Conservation (phyloP, 1,284 basidiomycete genomes). For the Cutaneotrichosporon cutaneum region DNA sequence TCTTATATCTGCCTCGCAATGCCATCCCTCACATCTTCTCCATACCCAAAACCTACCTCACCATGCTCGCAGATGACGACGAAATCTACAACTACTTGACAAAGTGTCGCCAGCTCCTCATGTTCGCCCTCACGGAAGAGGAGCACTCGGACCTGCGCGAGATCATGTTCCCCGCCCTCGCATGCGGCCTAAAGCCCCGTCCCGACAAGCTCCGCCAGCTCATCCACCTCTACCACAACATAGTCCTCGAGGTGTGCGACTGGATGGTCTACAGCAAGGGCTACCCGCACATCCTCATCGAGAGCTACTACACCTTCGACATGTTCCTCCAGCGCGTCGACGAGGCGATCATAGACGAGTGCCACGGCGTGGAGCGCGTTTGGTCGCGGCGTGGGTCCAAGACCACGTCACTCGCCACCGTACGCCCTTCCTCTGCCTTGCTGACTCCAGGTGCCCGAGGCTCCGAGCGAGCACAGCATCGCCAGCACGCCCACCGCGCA, state of each 20-base stretch:
- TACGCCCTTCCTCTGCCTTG: neutral
- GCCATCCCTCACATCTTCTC: constrained; percentile 6
- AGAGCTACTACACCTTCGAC: constrained; percentile 12
- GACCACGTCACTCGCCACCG: constrained; percentile 5
- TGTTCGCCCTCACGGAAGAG: constrained; percentile 11
- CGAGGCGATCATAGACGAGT: constrained; percentile 17
- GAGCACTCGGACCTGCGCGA: constrained; percentile 17
- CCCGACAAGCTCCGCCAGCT: constrained; percentile 12
- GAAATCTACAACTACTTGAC: constrained; percentile 18
- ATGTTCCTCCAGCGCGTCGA: constrained; percentile 9
- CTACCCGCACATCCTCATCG: constrained; percentile 18
- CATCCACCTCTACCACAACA: constrained; percentile 19
- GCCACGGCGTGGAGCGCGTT: constrained; percentile 8
- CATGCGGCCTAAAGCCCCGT: neutral
- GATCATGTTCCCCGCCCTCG: constrained; percentile 14
- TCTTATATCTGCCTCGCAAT: neutral
- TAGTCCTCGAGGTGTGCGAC: constrained; percentile 19
- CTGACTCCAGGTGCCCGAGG: neutral
- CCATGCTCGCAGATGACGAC: constrained; percentile 11
- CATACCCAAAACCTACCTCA: neutral
- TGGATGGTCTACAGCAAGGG: constrained; percentile 19
- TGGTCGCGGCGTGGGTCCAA: constrained; percentile 8
- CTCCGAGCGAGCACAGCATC: constrained; percentile 5
- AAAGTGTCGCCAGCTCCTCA: constrained; percentile 19
- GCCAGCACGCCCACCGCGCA: neutral